Evolutionary conservation across 2,329 filamentous ascomycete species (phyloP).

Genomic region (Alternaria dauci): DNA sequence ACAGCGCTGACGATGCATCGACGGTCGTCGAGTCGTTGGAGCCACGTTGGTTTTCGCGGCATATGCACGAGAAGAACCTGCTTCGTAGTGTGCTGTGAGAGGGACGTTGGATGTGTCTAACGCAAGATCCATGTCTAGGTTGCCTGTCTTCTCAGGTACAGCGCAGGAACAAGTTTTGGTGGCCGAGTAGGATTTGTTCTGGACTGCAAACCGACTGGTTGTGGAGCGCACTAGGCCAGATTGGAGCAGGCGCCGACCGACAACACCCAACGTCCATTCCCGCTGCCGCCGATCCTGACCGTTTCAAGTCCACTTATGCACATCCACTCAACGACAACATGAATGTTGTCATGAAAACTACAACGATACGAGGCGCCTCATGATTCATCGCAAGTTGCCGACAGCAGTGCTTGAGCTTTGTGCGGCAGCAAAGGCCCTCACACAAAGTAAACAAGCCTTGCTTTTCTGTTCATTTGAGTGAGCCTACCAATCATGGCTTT

Average conservation of each 20-base stretch:
- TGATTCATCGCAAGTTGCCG: neutral
- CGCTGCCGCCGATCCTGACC: conserved; percentile 12
- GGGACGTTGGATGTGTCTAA: conserved; percentile 18
- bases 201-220: conserved; percentile 15
- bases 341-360: conserved; percentile 10
- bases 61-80: conserved; percentile 21
- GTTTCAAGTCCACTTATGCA: conserved; percentile 7
- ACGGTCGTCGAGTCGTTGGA: conserved; percentile 21
- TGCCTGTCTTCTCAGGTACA: conserved; percentile 24
- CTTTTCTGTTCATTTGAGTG: conserved; percentile 5
- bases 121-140: conserved; percentile 20
- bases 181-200: conserved; percentile 17
- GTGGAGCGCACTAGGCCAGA: conserved; percentile 6
- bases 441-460: neutral
- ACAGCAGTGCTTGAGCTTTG: neutral
- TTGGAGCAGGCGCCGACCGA: conserved; percentile 14
- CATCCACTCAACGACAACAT: conserved; percentile 10
- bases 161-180: conserved; percentile 24
- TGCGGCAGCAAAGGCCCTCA: neutral
- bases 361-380: neutral
- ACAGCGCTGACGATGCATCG: conserved; percentile 11
- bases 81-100: neutral
- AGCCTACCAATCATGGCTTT: conserved; percentile 13
- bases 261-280: conserved; percentile 16
- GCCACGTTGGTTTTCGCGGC: conserved; percentile 27